Percentiles rank a stretch among this genome's conserved stretches.
Evolutionary conservation across 495 filamentous ascomycete species (phyloP).

Genomic region (Penicillium argentinense): DNA sequence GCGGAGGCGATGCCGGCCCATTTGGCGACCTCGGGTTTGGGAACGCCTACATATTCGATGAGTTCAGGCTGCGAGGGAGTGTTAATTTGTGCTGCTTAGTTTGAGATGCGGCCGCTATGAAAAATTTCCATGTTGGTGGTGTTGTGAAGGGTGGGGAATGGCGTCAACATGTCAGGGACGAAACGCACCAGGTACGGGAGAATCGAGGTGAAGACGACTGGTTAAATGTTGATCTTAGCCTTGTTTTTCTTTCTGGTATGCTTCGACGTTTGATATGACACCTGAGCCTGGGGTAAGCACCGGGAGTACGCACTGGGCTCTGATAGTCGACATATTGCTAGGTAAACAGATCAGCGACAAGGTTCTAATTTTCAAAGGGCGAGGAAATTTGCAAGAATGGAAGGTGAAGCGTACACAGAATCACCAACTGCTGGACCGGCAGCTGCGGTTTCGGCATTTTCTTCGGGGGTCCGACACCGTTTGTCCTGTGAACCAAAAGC

Average conservation of each 20-base stretch:
- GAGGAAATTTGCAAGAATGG: background rate
- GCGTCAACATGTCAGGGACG: background rate
- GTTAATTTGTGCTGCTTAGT: no score
- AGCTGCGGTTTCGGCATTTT: slow-evolving; percentile 38
- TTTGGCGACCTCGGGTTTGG: slow-evolving; percentile 68
- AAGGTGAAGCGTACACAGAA: slow-evolving; percentile 58
- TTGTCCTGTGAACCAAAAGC: background rate
- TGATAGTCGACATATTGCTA: slow-evolving; percentile 73
- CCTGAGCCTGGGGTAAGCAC: no score
- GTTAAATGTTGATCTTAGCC: slow-evolving; percentile 3
- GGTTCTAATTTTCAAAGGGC: background rate
- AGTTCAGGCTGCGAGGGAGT: slow-evolving; percentile 62
- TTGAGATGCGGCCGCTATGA: background rate
- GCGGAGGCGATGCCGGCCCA: slow-evolving; percentile 75
- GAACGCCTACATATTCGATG: slow-evolving; percentile 76
- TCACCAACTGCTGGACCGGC: slow-evolving; percentile 54
- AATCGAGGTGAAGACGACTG: slow-evolving; percentile 76
- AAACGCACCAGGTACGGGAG: slow-evolving; percentile 73
- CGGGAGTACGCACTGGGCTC: no score
- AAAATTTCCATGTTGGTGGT: background rate
- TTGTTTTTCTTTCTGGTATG: no score
- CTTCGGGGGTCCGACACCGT: background rate
- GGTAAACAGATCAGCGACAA: slow-evolving; percentile 2
- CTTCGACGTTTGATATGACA: slow-evolving; percentile 1
- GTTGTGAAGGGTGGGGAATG: background rate